phyloP scores from a whole-genome alignment of 257 asterid species.

The Thymus quinquecostatus region DNA sequence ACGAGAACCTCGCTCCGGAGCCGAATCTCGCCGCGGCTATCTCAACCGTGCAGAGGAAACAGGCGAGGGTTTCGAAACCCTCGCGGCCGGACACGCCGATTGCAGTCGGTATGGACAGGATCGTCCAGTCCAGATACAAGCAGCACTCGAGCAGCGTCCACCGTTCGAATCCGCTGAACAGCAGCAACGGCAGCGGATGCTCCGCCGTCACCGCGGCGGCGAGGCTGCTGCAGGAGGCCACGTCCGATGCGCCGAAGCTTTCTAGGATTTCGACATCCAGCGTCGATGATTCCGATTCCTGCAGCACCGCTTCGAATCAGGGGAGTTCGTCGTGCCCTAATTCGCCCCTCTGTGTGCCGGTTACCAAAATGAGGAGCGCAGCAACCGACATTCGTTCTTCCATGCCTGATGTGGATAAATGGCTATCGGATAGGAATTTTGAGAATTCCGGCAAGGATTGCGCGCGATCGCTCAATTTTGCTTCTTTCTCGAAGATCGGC shows the following conservation, averaged over 20 bases:
- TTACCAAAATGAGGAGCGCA: slow-evolving; percentile 35
- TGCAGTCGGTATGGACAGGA: slow-evolving; percentile 46
- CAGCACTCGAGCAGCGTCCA: slow-evolving; percentile 38
- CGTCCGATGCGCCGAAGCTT: slow-evolving; percentile 45
- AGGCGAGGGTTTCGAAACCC: slow-evolving; percentile 31
- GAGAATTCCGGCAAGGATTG: slow-evolving; percentile 38
- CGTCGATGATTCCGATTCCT: slow-evolving; percentile 40
- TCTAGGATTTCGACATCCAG: slow-evolving; percentile 45
- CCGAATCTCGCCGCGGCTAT: slow-evolving; percentile 12
- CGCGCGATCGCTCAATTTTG: slow-evolving; percentile 62
- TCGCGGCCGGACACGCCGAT: slow-evolving; percentile 69
- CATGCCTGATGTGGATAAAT: slow-evolving; percentile 61
- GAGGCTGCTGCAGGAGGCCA: slow-evolving; percentile 70
- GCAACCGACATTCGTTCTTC: slow-evolving; percentile 52
- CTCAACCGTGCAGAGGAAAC: slow-evolving; percentile 35
- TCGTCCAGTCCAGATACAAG: slow-evolving; percentile 69
- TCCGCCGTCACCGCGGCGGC: slow-evolving; percentile 65
- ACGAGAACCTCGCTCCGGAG: slow-evolving; percentile 39
- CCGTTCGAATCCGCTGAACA: slow-evolving; percentile 44
- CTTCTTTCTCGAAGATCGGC: slow-evolving; percentile 46
- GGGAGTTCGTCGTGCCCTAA: slow-evolving; percentile 61
- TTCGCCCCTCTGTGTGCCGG: slow-evolving; percentile 49
- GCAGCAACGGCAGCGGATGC: slow-evolving; percentile 36
- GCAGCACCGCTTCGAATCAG: slow-evolving; percentile 35
- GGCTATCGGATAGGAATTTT: slow-evolving; percentile 47